Percentiles rank a stretch among this genome's conserved stretches.
Evolutionary conservation across 2,329 filamentous ascomycete species (phyloP).

Genomic region (Cordyceps cicadae): DNA sequence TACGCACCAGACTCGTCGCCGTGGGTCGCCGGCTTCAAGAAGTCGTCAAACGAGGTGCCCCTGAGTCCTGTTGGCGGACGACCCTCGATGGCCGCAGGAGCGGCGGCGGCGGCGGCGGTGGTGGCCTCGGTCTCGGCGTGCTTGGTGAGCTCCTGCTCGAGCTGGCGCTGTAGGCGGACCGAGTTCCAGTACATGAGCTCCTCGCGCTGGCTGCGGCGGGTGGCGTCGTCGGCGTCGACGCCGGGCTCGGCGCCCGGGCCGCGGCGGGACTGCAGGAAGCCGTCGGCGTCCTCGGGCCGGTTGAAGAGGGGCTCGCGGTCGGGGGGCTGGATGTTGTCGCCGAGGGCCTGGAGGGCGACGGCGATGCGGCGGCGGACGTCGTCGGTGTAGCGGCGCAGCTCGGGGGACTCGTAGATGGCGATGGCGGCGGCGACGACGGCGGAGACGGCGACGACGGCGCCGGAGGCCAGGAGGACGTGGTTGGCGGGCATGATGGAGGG

Average conservation of each 20-base stretch:
- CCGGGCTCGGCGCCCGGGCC: constrained; percentile 33
- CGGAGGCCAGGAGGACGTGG: constrained; percentile 45
- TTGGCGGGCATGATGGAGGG: constrained; percentile 44
- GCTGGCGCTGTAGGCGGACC: constrained; percentile 40
- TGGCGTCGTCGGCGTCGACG: constrained; percentile 56
- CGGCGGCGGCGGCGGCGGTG: constrained; percentile 8
- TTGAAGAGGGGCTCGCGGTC: constrained; percentile 50
- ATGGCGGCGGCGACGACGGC: constrained; percentile 50
- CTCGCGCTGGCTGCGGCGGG: constrained; percentile 51
- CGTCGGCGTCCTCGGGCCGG: constrained; percentile 57
- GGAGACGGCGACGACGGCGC: constrained; percentile 49
- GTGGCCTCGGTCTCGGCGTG: constrained; percentile 10
- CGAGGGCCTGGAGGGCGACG: constrained; percentile 49
- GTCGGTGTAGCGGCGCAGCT: constrained; percentile 52
- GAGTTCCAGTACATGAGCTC: constrained; percentile 61
- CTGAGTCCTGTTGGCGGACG: constrained; percentile 14
- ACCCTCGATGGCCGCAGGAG: constrained; percentile 14
- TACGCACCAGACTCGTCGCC: constrained; percentile 46
- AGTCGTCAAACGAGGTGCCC: constrained; percentile 50
- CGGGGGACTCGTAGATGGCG: constrained; percentile 56
- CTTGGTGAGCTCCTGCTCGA: constrained; percentile 19
- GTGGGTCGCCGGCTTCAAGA: constrained; percentile 45
- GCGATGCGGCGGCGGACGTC: constrained; percentile 55
- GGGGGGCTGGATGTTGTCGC: constrained; percentile 46
- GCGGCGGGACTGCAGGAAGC: constrained; percentile 48